phyloP scores from a whole-genome alignment of 768 basidiomycete species.

The Tulasnella sp. region DNA sequence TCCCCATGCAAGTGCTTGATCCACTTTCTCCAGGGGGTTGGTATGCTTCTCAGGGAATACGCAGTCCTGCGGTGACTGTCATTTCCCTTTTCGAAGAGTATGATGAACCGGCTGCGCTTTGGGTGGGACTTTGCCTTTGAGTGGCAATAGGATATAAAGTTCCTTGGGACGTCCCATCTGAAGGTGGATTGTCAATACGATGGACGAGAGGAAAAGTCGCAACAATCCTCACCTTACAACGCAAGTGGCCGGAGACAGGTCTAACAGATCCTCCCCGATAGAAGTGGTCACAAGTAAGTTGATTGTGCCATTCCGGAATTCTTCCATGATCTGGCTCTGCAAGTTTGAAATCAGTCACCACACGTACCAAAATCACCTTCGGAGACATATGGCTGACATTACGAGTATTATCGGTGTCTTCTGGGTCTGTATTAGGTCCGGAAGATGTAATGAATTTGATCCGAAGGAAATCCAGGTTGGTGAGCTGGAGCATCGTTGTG shows the following conservation, averaged over 20 bases:
- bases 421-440: not conserved
- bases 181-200: not conserved
- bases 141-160: slow-evolving; percentile 63
- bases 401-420: slow-evolving; percentile 7
- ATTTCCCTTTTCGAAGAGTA: slow-evolving; percentile 65
- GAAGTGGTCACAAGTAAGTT: slow-evolving; percentile 70
- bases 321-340: slow-evolving; percentile 55
- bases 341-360: slow-evolving; percentile 15
- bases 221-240: slow-evolving; percentile 60
- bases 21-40: slow-evolving; percentile 55
- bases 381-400: slow-evolving; percentile 49
- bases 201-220: not conserved
- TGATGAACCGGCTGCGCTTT: slow-evolving; percentile 57
- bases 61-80: slow-evolving; percentile 59
- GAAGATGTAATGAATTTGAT: not conserved
- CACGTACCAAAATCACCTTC: too few species aligned
- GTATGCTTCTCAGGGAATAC: slow-evolving; percentile 49
- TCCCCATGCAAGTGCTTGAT: slow-evolving; percentile 51
- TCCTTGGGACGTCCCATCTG: slow-evolving; percentile 68
- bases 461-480: not conserved
- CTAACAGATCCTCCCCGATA: slow-evolving; percentile 58
- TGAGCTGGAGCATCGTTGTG: slow-evolving; percentile 56
- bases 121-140: slow-evolving; percentile 55
- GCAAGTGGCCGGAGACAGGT: slow-evolving; percentile 58
- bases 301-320: slow-evolving; percentile 58